A percentile compares a stretch with the other conserved stretches of the same genome.
phyloP scores from a whole-genome alignment of 1,139 yeast species.

The Lodderomyces parapsilosis region DNA sequence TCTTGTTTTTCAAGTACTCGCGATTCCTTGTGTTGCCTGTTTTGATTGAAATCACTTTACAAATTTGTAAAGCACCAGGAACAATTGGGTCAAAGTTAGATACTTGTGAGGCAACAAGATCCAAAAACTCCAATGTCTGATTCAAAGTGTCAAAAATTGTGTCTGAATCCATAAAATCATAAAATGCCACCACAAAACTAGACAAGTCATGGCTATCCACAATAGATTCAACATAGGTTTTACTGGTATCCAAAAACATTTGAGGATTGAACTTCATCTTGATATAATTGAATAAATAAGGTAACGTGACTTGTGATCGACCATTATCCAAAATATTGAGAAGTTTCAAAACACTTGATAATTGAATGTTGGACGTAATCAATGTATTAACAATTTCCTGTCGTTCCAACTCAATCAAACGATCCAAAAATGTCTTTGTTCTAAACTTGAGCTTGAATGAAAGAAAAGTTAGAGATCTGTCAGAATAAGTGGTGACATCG shows the following conservation, averaged over 20 bases:
- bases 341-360: slow-evolving; percentile 39
- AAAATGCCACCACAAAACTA: slow-evolving; percentile 56
- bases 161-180: slow-evolving; percentile 67
- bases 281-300: slow-evolving; percentile 60
- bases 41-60: slow-evolving; percentile 54
- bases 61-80: slow-evolving; percentile 51
- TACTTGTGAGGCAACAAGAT: slow-evolving; percentile 52
- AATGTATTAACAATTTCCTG: slow-evolving; percentile 70
- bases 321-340: slow-evolving; percentile 84
- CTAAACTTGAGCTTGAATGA: slow-evolving; percentile 71
- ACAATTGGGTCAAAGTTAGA: slow-evolving; percentile 48
- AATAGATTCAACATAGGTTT: slow-evolving; percentile 31
- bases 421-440: slow-evolving; percentile 65
- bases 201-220: slow-evolving; percentile 44
- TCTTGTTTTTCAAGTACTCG: slow-evolving; percentile 54
- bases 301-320: slow-evolving; percentile 72
- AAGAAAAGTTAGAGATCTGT: slow-evolving; percentile 54
- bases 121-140: slow-evolving; percentile 55
- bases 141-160: slow-evolving; percentile 75
- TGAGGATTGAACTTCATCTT: slow-evolving; percentile 35
- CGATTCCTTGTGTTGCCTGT: slow-evolving; percentile 58
- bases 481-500: slow-evolving; percentile 12
- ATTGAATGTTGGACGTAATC: slow-evolving; percentile 35
- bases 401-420: slow-evolving; percentile 69
- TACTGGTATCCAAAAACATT: slow-evolving; percentile 26